These are phyloP conservation scores for Globisporangium paddicum DNA, from an alignment of 352 stramenopile species.

Conservation along the genomic window DNA sequence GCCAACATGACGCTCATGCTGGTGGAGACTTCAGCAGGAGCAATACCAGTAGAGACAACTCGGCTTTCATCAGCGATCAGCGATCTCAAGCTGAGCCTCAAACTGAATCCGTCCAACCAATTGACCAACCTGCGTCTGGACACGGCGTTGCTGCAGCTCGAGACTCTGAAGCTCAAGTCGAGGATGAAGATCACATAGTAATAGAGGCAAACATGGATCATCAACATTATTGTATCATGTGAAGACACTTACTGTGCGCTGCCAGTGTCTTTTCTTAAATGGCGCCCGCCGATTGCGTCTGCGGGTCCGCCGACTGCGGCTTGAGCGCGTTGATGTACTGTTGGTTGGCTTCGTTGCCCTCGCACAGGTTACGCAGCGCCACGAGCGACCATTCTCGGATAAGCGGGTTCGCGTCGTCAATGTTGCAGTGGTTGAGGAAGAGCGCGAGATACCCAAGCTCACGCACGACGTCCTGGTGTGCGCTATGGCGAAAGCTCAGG, in stretches of 20 bases:
- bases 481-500: constrained; percentile 60
- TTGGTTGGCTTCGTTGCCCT: constrained; percentile 78
- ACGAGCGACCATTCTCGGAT: constrained; percentile 89
- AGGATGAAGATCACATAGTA: constrained; percentile 1
- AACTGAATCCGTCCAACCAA: constrained; percentile 5
- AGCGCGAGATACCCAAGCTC: constrained; percentile 66
- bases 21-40: neutral
- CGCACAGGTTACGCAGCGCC: constrained; percentile 84
- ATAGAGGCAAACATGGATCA: neutral
- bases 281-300: neutral
- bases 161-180: constrained; percentile 10
- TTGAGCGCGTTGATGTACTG: constrained; percentile 57
- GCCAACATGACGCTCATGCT: constrained; percentile 17
- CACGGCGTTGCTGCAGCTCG: constrained; percentile 11
- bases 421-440: constrained; percentile 89
- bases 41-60: neutral
- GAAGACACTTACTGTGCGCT: neutral
- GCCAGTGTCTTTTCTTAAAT: neutral
- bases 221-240: neutral
- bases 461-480: constrained; percentile 76
- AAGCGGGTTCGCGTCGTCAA: constrained; percentile 84
- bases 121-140: constrained; percentile 11
- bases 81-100: constrained; percentile 7
- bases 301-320: constrained; percentile 44
- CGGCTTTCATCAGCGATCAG: constrained; percentile 2